A percentile compares a stretch with the other conserved stretches of the same genome.
These are phyloP conservation scores for Globisporangium nodosum DNA, from an alignment of 352 stramenopile genomes.

Conservation along the genomic window DNA sequence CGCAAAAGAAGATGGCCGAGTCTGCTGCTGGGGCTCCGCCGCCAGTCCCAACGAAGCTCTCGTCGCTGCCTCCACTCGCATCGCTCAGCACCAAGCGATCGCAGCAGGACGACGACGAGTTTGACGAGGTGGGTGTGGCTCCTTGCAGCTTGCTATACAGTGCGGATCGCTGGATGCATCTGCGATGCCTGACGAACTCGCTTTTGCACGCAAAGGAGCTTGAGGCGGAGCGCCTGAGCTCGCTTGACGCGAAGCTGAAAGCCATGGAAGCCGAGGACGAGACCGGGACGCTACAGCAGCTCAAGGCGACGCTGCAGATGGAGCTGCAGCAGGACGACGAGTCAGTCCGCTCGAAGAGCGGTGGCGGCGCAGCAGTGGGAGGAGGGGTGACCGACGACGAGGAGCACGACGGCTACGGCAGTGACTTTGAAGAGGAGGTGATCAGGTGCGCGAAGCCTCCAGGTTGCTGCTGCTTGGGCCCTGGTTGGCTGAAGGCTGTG, in stretches of 20 bases:
- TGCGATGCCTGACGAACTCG: background rate
- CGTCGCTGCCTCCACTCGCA: slow-evolving; percentile 18
- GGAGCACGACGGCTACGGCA: slow-evolving; percentile 63
- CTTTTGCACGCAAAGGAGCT: slow-evolving; percentile 20
- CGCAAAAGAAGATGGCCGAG: background rate
- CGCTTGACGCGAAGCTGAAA: slow-evolving; percentile 73
- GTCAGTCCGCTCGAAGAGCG: slow-evolving; percentile 16
- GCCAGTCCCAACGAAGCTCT: slow-evolving; percentile 20
- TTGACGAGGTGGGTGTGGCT: slow-evolving; percentile 36
- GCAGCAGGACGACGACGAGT: slow-evolving; percentile 38
- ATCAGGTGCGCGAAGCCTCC: slow-evolving; percentile 31
- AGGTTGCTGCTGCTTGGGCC: background rate
- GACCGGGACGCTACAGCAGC: slow-evolving; percentile 66
- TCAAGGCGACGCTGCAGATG: slow-evolving; percentile 66
- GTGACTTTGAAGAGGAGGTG: slow-evolving; percentile 82
- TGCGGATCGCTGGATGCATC: background rate
- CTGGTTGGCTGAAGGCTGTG: background rate
- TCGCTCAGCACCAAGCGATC: background rate
- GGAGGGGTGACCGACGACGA: slow-evolving; percentile 5
- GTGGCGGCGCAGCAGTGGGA: background rate
- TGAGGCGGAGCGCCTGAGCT: slow-evolving; percentile 49
- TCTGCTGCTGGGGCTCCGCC: slow-evolving; percentile 13
- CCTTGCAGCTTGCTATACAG: background rate
- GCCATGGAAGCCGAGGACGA: slow-evolving; percentile 83
- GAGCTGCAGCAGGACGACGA: slow-evolving; percentile 49